These are phyloP conservation scores for Tetrahymena thermophila DNA, from an alignment of 73 alveolate species.

Conservation along the genomic window DNA sequence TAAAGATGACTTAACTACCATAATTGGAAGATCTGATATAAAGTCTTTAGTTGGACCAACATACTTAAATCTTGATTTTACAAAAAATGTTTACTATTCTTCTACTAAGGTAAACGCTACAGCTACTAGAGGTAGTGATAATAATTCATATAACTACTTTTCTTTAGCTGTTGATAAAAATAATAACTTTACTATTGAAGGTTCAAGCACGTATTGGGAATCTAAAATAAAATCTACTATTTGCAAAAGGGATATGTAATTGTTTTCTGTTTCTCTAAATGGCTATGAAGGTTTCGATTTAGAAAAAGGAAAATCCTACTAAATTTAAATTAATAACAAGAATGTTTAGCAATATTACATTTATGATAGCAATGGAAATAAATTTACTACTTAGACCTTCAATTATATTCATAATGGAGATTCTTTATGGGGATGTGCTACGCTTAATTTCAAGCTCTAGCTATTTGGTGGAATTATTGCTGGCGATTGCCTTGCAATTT, in stretches of 20 bases:
- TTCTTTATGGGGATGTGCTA: background rate
- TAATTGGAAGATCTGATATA: background rate
- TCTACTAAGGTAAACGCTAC: background rate
- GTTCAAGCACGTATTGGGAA: background rate
- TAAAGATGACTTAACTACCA: background rate
- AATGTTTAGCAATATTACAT: background rate
- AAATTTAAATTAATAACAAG: background rate
- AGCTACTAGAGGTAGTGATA: background rate
- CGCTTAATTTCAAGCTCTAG: background rate
- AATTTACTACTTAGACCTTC: background rate
- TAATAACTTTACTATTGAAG: background rate
- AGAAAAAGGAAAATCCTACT: too few species aligned
- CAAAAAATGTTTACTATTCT: background rate
- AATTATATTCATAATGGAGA: background rate
- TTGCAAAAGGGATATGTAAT: background rate
- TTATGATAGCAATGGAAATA: background rate
- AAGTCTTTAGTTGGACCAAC: background rate
- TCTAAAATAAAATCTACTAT: background rate
- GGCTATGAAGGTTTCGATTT: background rate
- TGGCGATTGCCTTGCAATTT: background rate
- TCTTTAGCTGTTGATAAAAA: background rate
- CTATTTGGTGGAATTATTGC: background rate
- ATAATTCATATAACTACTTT: background rate
- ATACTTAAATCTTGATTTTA: background rate
- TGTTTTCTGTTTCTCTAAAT: background rate